These are phyloP conservation scores for Rhododendron ovatum DNA, from an alignment of 148 eudicot species.

Conservation along the genomic window DNA sequence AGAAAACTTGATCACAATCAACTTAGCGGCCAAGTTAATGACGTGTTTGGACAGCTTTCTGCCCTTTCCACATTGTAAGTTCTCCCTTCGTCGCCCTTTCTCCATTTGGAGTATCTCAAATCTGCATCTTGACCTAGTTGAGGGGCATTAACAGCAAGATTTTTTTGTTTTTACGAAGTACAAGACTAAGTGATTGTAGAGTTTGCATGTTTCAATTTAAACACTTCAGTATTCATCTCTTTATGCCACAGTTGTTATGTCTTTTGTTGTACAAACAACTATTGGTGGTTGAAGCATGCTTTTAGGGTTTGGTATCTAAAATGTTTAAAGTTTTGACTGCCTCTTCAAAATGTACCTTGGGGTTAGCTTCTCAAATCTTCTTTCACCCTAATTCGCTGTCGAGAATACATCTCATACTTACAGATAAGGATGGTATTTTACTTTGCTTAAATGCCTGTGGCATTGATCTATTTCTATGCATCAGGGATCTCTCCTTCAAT, in stretches of 20 bases:
- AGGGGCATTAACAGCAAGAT: neutral
- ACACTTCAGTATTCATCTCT: neutral
- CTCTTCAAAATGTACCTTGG: neutral
- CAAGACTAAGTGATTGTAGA: neutral
- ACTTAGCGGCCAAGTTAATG: conserved; percentile 51
- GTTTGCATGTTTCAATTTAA: neutral
- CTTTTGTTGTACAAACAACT: neutral
- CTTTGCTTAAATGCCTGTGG: neutral
- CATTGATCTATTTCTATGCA: conserved; percentile 13
- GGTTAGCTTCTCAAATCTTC: neutral
- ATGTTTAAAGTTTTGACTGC: neutral
- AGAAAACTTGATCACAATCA: conserved; percentile 90
- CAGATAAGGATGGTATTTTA: neutral
- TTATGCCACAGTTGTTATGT: neutral
- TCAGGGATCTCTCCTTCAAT: conserved; percentile 81
- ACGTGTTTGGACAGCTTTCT: conserved; percentile 54
- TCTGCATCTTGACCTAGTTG: neutral
- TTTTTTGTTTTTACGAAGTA: neutral
- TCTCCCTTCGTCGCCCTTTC: conserved; percentile 6
- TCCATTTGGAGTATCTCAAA: neutral
- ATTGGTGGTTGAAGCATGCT: neutral
- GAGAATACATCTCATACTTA: neutral
- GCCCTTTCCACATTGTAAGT: conserved; percentile 69
- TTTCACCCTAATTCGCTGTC: neutral
- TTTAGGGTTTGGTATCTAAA: neutral